phyloP scores from a whole-genome alignment of 78 protist species.

The Tieghemostelium lacteum region DNA sequence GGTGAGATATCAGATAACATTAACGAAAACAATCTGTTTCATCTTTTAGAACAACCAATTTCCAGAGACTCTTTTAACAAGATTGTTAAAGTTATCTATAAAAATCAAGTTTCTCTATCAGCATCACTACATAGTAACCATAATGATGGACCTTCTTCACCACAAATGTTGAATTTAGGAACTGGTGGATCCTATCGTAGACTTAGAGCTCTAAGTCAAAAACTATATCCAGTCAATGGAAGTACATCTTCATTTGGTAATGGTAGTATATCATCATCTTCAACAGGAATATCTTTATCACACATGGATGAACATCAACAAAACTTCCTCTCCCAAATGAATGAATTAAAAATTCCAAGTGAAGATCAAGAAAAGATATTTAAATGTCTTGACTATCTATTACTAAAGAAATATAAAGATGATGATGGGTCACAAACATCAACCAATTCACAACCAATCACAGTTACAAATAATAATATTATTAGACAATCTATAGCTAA shows the following conservation, averaged over 20 bases:
- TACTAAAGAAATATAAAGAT: slow-evolving; percentile 29
- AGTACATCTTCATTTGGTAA: no score
- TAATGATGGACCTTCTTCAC: background rate
- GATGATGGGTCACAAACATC: background rate
- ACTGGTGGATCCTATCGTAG: slow-evolving; percentile 31
- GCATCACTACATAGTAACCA: background rate
- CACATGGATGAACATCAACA: background rate
- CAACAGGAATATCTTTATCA: no score
- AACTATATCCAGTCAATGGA: background rate
- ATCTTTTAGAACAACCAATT: slow-evolving; percentile 42
- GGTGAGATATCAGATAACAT: slow-evolving; percentile 17
- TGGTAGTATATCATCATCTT: background rate
- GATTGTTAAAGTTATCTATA: slow-evolving; percentile 6
- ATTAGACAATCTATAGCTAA: background rate
- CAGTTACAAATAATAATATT: background rate
- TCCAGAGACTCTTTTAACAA: slow-evolving; percentile 66
- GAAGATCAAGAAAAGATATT: slow-evolving; percentile 37
- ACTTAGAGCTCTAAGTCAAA: slow-evolving; percentile 15
- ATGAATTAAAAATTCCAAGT: slow-evolving; percentile 9
- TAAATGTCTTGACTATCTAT: slow-evolving; percentile 49
- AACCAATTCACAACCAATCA: background rate
- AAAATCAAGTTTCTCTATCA: background rate
- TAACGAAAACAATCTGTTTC: slow-evolving; percentile 31
- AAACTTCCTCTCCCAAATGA: slow-evolving; percentile 6
- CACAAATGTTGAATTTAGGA: background rate